These are phyloP conservation scores for Orbilia oligospora DNA, from an alignment of 2,329 filamentous ascomycete species.

Conservation along the genomic window DNA sequence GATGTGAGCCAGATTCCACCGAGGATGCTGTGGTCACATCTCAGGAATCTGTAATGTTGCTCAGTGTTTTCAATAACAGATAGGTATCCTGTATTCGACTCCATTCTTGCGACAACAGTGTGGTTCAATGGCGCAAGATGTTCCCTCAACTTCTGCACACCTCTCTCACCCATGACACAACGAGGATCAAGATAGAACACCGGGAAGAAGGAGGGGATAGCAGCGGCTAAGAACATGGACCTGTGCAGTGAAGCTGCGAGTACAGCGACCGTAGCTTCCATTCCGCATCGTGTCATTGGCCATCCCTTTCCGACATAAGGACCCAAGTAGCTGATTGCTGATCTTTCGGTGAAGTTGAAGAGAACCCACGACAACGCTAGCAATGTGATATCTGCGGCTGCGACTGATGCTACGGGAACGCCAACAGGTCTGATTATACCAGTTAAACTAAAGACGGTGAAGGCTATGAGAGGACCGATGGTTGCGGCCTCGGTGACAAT, in stretches of 20 bases:
- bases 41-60: constrained; percentile 82
- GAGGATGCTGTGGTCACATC: constrained; percentile 93
- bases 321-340: constrained; percentile 10
- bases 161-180: constrained; percentile 48
- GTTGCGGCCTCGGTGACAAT: constrained; percentile 76
- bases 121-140: constrained; percentile 78
- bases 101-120: constrained; percentile 82
- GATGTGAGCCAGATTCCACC: constrained; percentile 86
- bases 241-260: constrained; percentile 71
- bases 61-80: constrained; percentile 85
- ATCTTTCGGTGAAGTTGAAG: constrained; percentile 42
- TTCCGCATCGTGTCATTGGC: constrained; percentile 55
- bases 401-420: constrained; percentile 37
- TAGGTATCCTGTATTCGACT: constrained; percentile 91
- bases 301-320: constrained; percentile 49
- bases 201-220: constrained; percentile 80
- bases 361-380: constrained; percentile 47
- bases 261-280: constrained; percentile 55
- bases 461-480: constrained; percentile 31
- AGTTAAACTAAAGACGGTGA: constrained; percentile 51
- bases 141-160: constrained; percentile 72
- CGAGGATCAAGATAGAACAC: constrained; percentile 79
- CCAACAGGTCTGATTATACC: constrained; percentile 45
- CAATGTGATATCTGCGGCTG: constrained; percentile 29
- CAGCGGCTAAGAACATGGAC: constrained; percentile 77